phyloP scores from a whole-genome alignment of 257 asterid species.

The Ocimum tenuiflorum region DNA sequence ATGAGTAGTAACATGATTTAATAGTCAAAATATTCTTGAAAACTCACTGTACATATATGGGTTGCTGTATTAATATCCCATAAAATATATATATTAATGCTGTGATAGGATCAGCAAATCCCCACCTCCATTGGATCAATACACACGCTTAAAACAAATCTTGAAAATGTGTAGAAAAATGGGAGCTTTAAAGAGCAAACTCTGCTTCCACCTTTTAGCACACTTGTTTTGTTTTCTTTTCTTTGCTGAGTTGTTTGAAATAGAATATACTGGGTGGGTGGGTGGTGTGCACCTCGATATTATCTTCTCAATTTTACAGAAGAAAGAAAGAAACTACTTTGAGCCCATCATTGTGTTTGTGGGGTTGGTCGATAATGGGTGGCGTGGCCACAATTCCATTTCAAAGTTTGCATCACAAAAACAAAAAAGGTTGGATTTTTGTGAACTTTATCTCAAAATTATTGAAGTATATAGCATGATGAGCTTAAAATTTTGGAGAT shows the following conservation, averaged over 20 bases:
- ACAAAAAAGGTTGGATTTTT: neutral
- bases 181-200: neutral
- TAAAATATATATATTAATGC: neutral
- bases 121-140: slow-evolving; percentile 26
- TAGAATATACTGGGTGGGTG: slow-evolving; percentile 31
- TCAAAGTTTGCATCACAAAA: neutral
- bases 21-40: slow-evolving; percentile 15
- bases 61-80: slow-evolving; percentile 9
- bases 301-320: slow-evolving; percentile 2
- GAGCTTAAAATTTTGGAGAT: no score
- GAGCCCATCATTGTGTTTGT: slow-evolving; percentile 19
- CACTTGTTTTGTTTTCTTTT: no score
- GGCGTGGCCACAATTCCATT: neutral
- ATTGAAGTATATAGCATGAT: no score
- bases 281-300: slow-evolving; percentile 12
- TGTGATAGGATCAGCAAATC: slow-evolving; percentile 14
- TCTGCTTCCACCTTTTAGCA: slow-evolving; percentile 11
- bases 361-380: slow-evolving; percentile 20
- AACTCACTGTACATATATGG: slow-evolving; percentile 17
- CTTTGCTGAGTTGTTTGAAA: neutral
- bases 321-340: neutral
- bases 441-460: neutral
- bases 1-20: neutral
- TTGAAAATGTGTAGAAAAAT: neutral
- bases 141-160: neutral